Conservation (phyloP, 2,329 filamentous ascomycete species). For the Tolypocladium album region DNA sequence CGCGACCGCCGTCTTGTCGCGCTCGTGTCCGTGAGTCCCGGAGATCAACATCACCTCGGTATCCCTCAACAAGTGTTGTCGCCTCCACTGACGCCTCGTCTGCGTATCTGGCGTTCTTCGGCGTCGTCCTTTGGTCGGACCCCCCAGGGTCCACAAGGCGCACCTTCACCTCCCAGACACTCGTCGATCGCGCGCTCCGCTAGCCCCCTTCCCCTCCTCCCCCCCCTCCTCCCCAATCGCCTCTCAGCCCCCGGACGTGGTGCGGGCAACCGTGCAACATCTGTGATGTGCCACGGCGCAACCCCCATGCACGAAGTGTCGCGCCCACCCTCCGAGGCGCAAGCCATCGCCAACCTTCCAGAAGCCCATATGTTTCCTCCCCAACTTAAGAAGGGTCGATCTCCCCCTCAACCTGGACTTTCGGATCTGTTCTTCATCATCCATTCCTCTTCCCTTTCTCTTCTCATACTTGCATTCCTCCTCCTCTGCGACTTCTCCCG, state of each 20-base stretch:
- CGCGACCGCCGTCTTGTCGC: background rate
- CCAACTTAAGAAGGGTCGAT: constrained; percentile 4
- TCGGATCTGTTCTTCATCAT: background rate
- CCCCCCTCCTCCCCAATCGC: background rate
- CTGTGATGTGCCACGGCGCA: background rate
- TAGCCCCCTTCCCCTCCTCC: background rate
- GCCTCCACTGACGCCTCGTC: background rate
- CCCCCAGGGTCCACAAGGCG: background rate
- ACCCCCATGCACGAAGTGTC: background rate
- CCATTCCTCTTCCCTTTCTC: background rate
- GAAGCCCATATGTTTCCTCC: background rate
- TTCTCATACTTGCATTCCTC: background rate
- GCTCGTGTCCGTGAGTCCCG: background rate
- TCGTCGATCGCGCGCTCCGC: background rate
- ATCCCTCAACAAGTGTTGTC: background rate
- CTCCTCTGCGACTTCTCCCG: background rate
- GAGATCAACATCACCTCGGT: background rate
- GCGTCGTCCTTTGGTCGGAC: background rate
- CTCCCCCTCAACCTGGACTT: background rate
- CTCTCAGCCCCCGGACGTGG: background rate
- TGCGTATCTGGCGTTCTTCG: background rate
- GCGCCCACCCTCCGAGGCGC: background rate
- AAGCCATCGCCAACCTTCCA: constrained; percentile 5
- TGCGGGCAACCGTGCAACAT: background rate
- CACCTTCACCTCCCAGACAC: background rate